Evolutionary conservation across 495 filamentous ascomycete genomes (phyloP).

Genomic region (Sordaria brevicollis): DNA sequence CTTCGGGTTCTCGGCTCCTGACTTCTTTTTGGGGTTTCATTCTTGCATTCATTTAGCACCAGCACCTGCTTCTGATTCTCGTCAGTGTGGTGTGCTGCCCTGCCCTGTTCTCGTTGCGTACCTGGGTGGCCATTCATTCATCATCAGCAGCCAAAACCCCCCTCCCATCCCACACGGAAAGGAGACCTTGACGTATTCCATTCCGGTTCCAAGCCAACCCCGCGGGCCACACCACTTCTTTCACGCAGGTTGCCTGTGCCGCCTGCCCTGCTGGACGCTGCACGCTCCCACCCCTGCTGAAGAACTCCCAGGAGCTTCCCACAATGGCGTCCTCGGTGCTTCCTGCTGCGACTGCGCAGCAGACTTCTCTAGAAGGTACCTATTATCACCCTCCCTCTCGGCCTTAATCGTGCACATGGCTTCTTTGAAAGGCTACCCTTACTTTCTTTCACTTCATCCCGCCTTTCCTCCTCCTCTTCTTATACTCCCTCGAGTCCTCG

Average conservation of each 20-base stretch:
- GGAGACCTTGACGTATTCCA: not conserved
- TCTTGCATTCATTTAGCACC: not conserved
- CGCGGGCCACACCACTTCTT: conserved; percentile 4
- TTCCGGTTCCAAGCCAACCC: not conserved
- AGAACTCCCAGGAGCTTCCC: not conserved
- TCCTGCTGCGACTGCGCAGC: conserved; percentile 20
- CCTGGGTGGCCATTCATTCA: not conserved
- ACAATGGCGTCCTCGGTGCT: conserved; percentile 24
- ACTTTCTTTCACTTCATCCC: not conserved
- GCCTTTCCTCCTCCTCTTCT: conserved; percentile 3
- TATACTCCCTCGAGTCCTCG: not conserved
- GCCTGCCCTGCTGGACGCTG: conserved; percentile 5
- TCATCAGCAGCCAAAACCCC: not conserved
- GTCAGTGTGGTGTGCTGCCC: not conserved
- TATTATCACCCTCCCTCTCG: conserved; percentile 13
- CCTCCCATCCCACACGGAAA: not conserved
- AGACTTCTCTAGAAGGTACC: conserved; percentile 23
- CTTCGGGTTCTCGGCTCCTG: not conserved
- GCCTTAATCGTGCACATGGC: conserved; percentile 2
- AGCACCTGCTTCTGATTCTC: not conserved
- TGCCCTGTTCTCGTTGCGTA: not conserved
- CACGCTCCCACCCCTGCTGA: not conserved
- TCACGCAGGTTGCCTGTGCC: conserved; percentile 2
- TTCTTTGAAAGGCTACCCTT: conserved; percentile 8
- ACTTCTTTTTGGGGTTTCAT: not conserved